phyloP scores from a whole-genome alignment of 805 yeast genomes.

The Ogataea saltuana region DNA sequence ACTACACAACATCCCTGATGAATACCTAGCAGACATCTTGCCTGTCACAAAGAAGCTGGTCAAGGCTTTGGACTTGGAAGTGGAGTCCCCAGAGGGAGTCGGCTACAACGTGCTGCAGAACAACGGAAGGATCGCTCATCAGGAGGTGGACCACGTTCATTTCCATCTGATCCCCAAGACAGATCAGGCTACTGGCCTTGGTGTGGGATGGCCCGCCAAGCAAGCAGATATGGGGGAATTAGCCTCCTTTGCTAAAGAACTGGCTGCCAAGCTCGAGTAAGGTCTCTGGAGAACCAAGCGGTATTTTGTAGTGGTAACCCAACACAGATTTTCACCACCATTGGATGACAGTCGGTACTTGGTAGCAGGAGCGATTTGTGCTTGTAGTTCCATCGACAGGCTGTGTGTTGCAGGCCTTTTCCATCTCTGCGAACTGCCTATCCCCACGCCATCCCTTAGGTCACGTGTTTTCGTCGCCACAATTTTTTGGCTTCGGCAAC shows the following conservation, averaged over 20 bases:
- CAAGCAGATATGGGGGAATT: constrained; percentile 73
- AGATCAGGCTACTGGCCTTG: constrained; percentile 69
- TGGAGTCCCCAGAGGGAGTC: constrained; percentile 60
- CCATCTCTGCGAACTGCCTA: too few relatives aligned
- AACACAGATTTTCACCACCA: too few relatives aligned
- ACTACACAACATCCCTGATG: constrained; percentile 91
- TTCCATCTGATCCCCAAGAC: constrained; percentile 94
- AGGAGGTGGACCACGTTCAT: constrained; percentile 93
- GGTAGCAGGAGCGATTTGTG: too few relatives aligned
- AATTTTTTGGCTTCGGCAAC: neutral
- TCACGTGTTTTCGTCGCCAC: too few relatives aligned
- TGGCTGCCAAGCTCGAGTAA: constrained; percentile 42
- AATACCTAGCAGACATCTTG: constrained; percentile 77
- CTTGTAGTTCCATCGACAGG: too few relatives aligned
- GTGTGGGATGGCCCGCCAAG: constrained; percentile 94
- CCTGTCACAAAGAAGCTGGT: constrained; percentile 90
- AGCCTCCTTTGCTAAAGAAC: constrained; percentile 62
- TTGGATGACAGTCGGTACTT: too few relatives aligned
- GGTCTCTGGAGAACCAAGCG: too few relatives aligned
- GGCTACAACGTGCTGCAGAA: constrained; percentile 92
- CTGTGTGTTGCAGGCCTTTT: too few relatives aligned
- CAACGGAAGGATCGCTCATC: constrained; percentile 95
- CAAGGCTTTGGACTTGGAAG: constrained; percentile 63
- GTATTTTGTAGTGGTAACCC: too few relatives aligned
- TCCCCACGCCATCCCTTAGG: too few relatives aligned